phyloP scores from a whole-genome alignment of 2,329 filamentous ascomycete species.

The Acrocalymma vagum region DNA sequence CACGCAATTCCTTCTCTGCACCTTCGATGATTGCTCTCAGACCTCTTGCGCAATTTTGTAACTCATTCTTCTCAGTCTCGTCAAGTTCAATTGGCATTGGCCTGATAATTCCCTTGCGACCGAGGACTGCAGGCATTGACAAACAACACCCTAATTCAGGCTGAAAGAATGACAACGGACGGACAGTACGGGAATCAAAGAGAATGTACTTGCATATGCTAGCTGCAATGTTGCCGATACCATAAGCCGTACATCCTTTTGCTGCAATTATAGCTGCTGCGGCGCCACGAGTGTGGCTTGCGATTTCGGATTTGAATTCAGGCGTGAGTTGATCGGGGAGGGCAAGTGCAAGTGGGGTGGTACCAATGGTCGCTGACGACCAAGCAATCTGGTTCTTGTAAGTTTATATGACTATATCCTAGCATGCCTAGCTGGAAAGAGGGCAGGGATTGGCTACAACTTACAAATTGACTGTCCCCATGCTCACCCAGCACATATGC shows the following conservation, averaged over 20 bases:
- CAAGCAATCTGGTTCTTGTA: conserved; percentile 55
- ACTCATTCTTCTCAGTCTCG: conserved; percentile 40
- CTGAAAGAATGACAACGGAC: conserved; percentile 60
- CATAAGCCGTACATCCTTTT: conserved; percentile 61
- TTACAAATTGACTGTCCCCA: conserved; percentile 57
- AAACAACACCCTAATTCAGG: conserved; percentile 58
- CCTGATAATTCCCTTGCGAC: conserved; percentile 56
- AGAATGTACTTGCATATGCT: conserved; percentile 61
- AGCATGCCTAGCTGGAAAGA: background rate
- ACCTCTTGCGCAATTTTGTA: conserved; percentile 45
- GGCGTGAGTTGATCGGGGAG: conserved; percentile 32
- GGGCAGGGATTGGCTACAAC: conserved; percentile 2
- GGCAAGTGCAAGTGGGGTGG: conserved; percentile 49
- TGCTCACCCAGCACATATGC: conserved; percentile 60
- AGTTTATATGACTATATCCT: background rate
- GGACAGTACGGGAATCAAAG: conserved; percentile 56
- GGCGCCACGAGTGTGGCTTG: conserved; percentile 56
- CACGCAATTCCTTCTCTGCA: conserved; percentile 44
- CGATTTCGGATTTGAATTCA: conserved; percentile 47
- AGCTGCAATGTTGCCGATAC: conserved; percentile 58
- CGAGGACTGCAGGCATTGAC: conserved; percentile 59
- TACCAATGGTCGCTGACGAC: conserved; percentile 55
- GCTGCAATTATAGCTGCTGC: conserved; percentile 57
- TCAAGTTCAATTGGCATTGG: conserved; percentile 46
- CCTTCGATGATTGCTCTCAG: conserved; percentile 47